Evolutionary conservation across 2,329 filamentous ascomycete species (phyloP).

Genomic region (Aspergillus novofumigatus): DNA sequence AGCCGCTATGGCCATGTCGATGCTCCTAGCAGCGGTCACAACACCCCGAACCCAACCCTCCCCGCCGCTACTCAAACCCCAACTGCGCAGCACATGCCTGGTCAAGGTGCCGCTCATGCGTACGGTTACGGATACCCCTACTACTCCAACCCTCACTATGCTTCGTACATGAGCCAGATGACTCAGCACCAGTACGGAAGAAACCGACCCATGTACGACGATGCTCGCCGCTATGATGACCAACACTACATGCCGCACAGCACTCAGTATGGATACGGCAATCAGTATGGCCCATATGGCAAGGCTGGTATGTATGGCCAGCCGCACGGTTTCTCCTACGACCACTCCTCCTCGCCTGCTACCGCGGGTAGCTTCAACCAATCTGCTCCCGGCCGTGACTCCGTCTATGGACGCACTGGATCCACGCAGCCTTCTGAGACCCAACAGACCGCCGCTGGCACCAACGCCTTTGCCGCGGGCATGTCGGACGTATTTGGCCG

Average conservation of each 20-base stretch:
- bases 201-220: conserved; percentile 48
- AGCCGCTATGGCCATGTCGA: conserved; percentile 63
- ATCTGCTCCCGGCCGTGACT: conserved; percentile 47
- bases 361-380: conserved; percentile 49
- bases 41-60: conserved; percentile 77
- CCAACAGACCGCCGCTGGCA: conserved; percentile 47
- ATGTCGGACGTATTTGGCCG: conserved; percentile 60
- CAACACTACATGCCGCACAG: conserved; percentile 42
- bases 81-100: conserved; percentile 50
- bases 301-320: conserved; percentile 62
- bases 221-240: conserved; percentile 47
- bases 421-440: conserved; percentile 54
- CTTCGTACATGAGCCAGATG: conserved; percentile 57
- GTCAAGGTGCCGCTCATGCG: conserved; percentile 45
- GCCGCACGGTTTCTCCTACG: conserved; percentile 60
- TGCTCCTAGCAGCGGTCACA: conserved; percentile 85
- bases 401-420: conserved; percentile 58
- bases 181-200: conserved; percentile 44
- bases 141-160: conserved; percentile 60
- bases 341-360: conserved; percentile 62
- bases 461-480: conserved; percentile 46
- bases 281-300: conserved; percentile 50
- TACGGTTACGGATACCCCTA: conserved; percentile 60
- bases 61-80: conserved; percentile 54
- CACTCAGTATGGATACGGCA: conserved; percentile 53